These are phyloP conservation scores for Cinchona pubescens DNA, from an alignment of 257 asterid genomes.

Conservation along the genomic window DNA sequence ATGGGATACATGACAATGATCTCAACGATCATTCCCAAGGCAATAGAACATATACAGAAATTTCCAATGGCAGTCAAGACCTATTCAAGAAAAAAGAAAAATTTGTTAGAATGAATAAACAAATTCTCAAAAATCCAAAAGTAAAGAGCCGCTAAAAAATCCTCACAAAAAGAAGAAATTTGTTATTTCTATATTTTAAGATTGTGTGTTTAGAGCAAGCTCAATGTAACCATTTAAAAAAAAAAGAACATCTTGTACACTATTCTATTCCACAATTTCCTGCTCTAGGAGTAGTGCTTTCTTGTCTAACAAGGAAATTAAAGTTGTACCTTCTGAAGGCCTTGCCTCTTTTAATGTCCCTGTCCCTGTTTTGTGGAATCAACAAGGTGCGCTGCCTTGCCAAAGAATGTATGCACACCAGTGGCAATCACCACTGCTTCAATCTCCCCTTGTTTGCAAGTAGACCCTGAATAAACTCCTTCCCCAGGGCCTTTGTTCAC, in stretches of 20 bases:
- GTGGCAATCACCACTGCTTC: slow-evolving; percentile 93
- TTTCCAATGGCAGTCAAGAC: slow-evolving; percentile 96
- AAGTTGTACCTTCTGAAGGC: slow-evolving; percentile 92
- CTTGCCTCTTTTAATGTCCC: no score
- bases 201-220: neutral
- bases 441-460: slow-evolving; percentile 94
- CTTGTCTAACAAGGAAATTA: no score
- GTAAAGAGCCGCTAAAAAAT: neutral
- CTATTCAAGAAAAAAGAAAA: slow-evolving; percentile 33
- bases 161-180: neutral
- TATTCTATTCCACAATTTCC: neutral
- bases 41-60: slow-evolving; percentile 96
- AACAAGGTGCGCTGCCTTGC: slow-evolving; percentile 99
- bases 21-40: slow-evolving; percentile 90
- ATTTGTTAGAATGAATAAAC: slow-evolving; percentile 4
- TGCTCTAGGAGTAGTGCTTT: no score
- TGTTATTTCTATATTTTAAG: neutral
- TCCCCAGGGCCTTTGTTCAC: slow-evolving; percentile 95
- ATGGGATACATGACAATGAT: slow-evolving; percentile 92
- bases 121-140: neutral
- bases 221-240: neutral
- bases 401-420: slow-evolving; percentile 96
- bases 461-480: slow-evolving; percentile 94
- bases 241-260: neutral
- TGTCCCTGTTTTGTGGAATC: slow-evolving; percentile 92